Evolutionary conservation across 2,329 filamentous ascomycete species (phyloP).

Genomic region (Coniochaeta sp.): DNA sequence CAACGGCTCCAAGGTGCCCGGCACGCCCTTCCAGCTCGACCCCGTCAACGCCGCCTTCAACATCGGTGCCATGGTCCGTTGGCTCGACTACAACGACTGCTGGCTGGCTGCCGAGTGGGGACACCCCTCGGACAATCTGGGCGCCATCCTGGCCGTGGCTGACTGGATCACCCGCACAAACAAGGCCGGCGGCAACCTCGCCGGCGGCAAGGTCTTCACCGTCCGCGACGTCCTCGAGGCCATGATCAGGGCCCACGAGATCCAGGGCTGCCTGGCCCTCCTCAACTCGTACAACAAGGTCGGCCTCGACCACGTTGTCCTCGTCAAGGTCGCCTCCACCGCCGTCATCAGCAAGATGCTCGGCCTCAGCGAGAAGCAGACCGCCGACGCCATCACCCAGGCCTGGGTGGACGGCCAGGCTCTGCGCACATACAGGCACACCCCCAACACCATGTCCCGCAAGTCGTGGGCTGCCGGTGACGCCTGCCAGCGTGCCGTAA

Average conservation of each 20-base stretch:
- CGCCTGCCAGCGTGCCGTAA: slow-evolving; percentile 91
- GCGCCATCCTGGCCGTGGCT: slow-evolving; percentile 90
- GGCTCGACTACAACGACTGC: slow-evolving; percentile 99
- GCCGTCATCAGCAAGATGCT: slow-evolving; percentile 95
- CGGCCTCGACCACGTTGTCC: slow-evolving; percentile 91
- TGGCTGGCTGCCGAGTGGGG: slow-evolving; percentile 99
- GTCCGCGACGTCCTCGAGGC: slow-evolving; percentile 87
- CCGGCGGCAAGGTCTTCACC: slow-evolving; percentile 81
- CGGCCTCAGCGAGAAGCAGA: slow-evolving; percentile 82
- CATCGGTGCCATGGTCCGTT: slow-evolving; percentile 97
- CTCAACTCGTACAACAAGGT: slow-evolving; percentile 99
- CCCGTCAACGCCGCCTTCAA: slow-evolving; percentile 96
- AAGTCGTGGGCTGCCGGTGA: slow-evolving; percentile 99
- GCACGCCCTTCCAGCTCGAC: slow-evolving; percentile 90
- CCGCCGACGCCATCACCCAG: slow-evolving; percentile 90
- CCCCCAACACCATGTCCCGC: slow-evolving; percentile 98
- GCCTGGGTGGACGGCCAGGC: slow-evolving; percentile 96
- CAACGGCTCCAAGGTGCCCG: slow-evolving; percentile 84
- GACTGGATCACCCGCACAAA: slow-evolving; percentile 96
- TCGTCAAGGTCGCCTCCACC: slow-evolving; percentile 94
- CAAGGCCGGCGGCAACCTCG: slow-evolving; percentile 68
- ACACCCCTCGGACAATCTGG: slow-evolving; percentile 95
- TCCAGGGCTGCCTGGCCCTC: slow-evolving; percentile 92
- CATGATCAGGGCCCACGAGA: slow-evolving; percentile 99
- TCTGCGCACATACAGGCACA: slow-evolving; percentile 93